These are phyloP conservation scores for Bassia scoparia DNA, from an alignment of 148 eudicot species.

Conservation along the genomic window DNA sequence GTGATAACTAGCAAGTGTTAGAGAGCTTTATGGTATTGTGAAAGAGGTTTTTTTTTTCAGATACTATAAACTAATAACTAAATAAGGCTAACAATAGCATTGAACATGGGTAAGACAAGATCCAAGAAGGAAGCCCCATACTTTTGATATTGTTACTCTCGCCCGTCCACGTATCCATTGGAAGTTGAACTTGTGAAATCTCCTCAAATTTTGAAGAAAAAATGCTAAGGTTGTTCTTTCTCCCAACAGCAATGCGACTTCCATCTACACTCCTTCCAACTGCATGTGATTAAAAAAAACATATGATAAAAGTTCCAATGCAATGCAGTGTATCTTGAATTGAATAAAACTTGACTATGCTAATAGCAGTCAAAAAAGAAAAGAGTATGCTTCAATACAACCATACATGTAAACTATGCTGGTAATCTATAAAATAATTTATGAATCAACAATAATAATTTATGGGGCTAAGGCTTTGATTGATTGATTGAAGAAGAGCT, in stretches of 20 bases:
- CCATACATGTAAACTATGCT: neutral
- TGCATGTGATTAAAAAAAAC: slow-evolving; percentile 26
- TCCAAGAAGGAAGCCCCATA: slow-evolving; percentile 23
- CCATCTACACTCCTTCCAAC: slow-evolving; percentile 81
- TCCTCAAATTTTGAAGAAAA: slow-evolving; percentile 60
- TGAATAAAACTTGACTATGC: neutral
- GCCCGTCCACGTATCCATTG: slow-evolving; percentile 45
- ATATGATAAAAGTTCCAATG: neutral
- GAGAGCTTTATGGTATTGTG: neutral
- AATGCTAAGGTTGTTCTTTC: slow-evolving; percentile 51
- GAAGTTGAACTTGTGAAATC: slow-evolving; percentile 46
- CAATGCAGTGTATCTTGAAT: slow-evolving; percentile 1
- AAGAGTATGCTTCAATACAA: neutral
- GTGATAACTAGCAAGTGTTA: neutral
- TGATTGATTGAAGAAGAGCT: neutral
- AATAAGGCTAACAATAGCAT: neutral
- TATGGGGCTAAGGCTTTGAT: too few relatives aligned
- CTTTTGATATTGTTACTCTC: slow-evolving; percentile 56
- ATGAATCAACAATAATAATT: too few relatives aligned
- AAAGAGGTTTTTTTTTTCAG: neutral
- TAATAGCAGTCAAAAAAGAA: neutral
- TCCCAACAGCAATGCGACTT: slow-evolving; percentile 60
- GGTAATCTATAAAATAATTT: neutral
- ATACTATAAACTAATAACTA: neutral
- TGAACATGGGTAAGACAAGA: slow-evolving; percentile 19